A percentile compares a stretch with the other conserved stretches of the same genome.
Evolutionary conservation across 352 stramenopile genomes (phyloP).

Genomic region (Stramenopiles sp.): DNA sequence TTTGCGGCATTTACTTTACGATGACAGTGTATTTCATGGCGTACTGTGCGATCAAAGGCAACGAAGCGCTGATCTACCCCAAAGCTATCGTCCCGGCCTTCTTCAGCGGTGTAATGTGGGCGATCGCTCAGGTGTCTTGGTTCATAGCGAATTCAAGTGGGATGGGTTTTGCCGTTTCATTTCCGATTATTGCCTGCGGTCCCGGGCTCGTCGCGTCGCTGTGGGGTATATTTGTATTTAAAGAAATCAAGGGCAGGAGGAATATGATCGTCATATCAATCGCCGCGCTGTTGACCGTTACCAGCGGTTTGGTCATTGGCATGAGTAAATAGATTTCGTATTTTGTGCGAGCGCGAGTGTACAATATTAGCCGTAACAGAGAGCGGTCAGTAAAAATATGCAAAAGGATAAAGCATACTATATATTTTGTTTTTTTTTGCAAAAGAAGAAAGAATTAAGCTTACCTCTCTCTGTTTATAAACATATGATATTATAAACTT

Average conservation of each 20-base stretch:
- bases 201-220: slow-evolving; percentile 24
- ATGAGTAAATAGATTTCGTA: slow-evolving; percentile 10
- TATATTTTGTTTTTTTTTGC: no score
- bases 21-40: slow-evolving; percentile 23
- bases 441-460: no score
- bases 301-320: not conserved
- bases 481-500: no score
- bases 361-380: no score
- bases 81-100: slow-evolving; percentile 22
- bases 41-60: slow-evolving; percentile 21
- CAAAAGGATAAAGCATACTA: no score
- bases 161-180: slow-evolving; percentile 22
- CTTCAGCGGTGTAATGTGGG: slow-evolving; percentile 24
- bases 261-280: slow-evolving; percentile 18
- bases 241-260: slow-evolving; percentile 20
- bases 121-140: slow-evolving; percentile 24
- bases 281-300: slow-evolving; percentile 2
- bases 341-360: no score
- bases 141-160: slow-evolving; percentile 26
- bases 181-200: slow-evolving; percentile 25
- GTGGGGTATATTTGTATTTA: slow-evolving; percentile 26
- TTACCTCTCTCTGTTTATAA: no score
- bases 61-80: slow-evolving; percentile 17
- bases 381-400: no score
- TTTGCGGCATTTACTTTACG: slow-evolving; percentile 23